A percentile compares a stretch with the other conserved stretches of the same genome.
These are phyloP conservation scores for Starmerella riodocensis DNA, from an alignment of 805 yeast species.

Conservation along the genomic window DNA sequence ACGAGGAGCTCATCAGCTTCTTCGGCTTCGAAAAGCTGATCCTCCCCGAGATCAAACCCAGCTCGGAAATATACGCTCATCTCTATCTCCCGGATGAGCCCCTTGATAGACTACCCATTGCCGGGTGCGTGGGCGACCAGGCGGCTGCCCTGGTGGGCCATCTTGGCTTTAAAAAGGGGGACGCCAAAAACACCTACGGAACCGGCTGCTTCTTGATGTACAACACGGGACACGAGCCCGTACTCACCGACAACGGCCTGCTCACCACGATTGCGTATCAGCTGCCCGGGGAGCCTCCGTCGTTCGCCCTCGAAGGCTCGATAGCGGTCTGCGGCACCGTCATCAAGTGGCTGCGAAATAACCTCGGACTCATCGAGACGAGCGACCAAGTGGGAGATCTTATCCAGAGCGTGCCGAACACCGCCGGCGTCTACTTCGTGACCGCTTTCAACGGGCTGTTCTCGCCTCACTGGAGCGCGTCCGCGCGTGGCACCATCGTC, in stretches of 20 bases:
- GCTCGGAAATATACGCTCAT: conserved; percentile 65
- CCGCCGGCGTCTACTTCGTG: conserved; percentile 88
- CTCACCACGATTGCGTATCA: conserved; percentile 83
- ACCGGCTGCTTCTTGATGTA: conserved; percentile 86
- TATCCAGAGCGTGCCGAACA: conserved; percentile 64
- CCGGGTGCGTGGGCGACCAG: conserved; percentile 91
- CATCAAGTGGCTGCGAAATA: conserved; percentile 88
- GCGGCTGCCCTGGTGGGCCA: conserved; percentile 89
- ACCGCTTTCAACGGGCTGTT: conserved; percentile 90
- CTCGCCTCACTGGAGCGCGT: conserved; percentile 93
- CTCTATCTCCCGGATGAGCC: conserved; percentile 46
- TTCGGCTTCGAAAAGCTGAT: conserved; percentile 65
- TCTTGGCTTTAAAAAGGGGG: conserved; percentile 67
- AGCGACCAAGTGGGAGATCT: conserved; percentile 84
- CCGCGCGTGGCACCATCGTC: conserved; percentile 81
- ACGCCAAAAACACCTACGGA: conserved; percentile 91
- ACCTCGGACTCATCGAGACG: conserved; percentile 63
- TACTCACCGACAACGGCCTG: conserved; percentile 66
- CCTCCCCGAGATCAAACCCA: conserved; percentile 69
- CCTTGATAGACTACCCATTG: conserved; percentile 54
- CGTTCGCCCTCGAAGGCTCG: conserved; percentile 87
- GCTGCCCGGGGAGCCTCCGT: conserved; percentile 64
- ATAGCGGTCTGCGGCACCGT: conserved; percentile 93
- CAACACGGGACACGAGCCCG: conserved; percentile 66
- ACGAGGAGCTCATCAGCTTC: conserved; percentile 55